phyloP scores from a whole-genome alignment of 1,139 yeast species.

The Sugiyamaella xylanicola region DNA sequence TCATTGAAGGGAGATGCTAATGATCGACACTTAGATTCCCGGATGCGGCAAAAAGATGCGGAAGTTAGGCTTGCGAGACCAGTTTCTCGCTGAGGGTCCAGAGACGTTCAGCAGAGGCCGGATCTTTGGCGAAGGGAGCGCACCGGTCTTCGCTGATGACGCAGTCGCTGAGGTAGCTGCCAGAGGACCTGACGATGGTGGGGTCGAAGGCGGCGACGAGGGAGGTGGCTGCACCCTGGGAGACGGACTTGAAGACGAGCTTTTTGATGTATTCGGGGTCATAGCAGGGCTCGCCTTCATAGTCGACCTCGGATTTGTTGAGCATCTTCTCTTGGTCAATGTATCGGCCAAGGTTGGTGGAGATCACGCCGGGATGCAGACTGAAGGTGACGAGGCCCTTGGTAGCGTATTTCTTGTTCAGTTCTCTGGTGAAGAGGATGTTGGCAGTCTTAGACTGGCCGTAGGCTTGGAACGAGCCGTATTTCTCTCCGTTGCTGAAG shows the following conservation, averaged over 20 bases:
- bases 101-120: constrained; percentile 13
- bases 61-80: neutral
- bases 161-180: constrained; percentile 18
- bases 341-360: constrained; percentile 19
- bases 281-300: constrained; percentile 13
- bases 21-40: neutral
- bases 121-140: constrained; percentile 14
- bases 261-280: neutral
- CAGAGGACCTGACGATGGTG: constrained; percentile 5
- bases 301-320: constrained; percentile 4
- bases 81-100: constrained; percentile 16
- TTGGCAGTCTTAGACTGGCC: constrained; percentile 37
- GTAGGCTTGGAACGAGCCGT: constrained; percentile 27
- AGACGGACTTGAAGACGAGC: constrained; percentile 6
- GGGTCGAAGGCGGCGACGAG: constrained; percentile 20
- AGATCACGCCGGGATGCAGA: constrained; percentile 25
- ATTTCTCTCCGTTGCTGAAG: constrained; percentile 25
- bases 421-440: constrained; percentile 22
- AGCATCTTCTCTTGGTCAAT: constrained; percentile 1
- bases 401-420: constrained; percentile 12
- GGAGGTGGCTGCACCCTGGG: constrained; percentile 18
- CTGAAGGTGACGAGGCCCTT: constrained; percentile 22
- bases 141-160: constrained; percentile 15
- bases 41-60: neutral
- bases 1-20: no score